Base-by-base conservation (phyloP, 78 protist genomes). In the Trichosphaerium sp. region DNA sequence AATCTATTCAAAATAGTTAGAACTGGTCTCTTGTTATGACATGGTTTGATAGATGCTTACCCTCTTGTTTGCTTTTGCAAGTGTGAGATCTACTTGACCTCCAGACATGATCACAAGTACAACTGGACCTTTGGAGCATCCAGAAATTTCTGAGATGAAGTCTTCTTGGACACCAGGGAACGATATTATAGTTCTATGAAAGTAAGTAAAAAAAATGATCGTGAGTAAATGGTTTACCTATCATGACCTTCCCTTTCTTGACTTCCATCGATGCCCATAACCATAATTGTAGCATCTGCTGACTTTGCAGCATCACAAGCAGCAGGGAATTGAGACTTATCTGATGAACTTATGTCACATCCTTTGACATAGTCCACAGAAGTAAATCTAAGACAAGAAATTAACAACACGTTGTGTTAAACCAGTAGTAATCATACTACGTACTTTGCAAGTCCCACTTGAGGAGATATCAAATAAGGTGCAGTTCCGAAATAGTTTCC, bases 151-250 rank as follows among this genome's bases (percentile, higher is more conserved):
- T 23, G 26, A 5, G 12, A 73, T 5, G 28, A 73, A 29, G 39
- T 62, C 69, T 7, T 4, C 26, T 59, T 75, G 81, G 12, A 1
- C 11, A 1, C 75, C 81, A 14, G 81, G 81, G n/a, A 75, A 41
- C 10, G 57, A 40, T 37, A 75, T 49, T 18, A 18, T 4, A n/a
- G n/a, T 62, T 18, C 51, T 38, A 31, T 71, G 74, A 26, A 28
- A 62, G 66, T 5, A 72, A 32, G 6, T 51, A 1, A n/a, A 21
- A 47, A 47, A 47, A n/a, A 47, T 47, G 21, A 21, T 21, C 21
- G 51, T 47, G 21, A 47, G 32, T 21, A 21, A 47, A 21, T n/a
- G n/a, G n/a, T n/a, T 47, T 47, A 47, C 21, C 21, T n/a, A 21
- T n/a, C 32, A 21, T 47, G 51, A 47, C 21, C 32, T 47, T 21